Base-by-base conservation (phyloP, 306 rosid genomes). In the Citrullus amarus region DNA sequence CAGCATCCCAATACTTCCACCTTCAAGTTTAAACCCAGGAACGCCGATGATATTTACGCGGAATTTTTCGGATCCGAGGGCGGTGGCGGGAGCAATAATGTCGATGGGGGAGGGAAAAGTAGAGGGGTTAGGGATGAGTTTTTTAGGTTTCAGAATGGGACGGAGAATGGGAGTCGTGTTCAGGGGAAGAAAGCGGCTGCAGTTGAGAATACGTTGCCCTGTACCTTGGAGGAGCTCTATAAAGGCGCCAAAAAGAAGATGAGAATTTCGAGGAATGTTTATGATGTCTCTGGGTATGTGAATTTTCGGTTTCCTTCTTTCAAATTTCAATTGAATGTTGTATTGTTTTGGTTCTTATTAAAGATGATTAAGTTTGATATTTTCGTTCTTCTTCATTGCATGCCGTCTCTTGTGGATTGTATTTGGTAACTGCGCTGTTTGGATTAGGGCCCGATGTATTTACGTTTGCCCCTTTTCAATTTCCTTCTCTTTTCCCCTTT, bases 181-280 rank as follows among this genome's bases (percentile, higher is more conserved):
- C 46, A 14, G 10, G 75, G 36, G 10, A 84, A 86, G 86, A 95
- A 89, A 84, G 99, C 90, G 2, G 61, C 82, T 38, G 81, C 99
- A 4, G 83, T 95, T 14, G 97, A 92, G 91, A 91, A 65, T 65
- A 1, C 9, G 36, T 82, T 95, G 82, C 88, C 88, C 4, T 92
- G 97, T 34, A 83, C 91, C 85, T 88, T 95, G 90, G 99, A 95
- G 86, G 97, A 95, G 77, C 92, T 95, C 5, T 95, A 81, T 44
- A 88, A 79, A 75, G 99, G 97, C 11, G 89, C 82, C 18, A 88
- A 83, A 84, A 95, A 90, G 89, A 95, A 92, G 89, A 88, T 95
- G 97, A 91, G 83, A 90, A 95, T 95, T 81, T 91, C 96, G 4
- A 89, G 99, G 84, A 88, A 56, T 43, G 82, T 95, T 50, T 83